Evolutionary conservation across 352 stramenopile genomes (phyloP).

Genomic region (Phytophthora multivora): DNA sequence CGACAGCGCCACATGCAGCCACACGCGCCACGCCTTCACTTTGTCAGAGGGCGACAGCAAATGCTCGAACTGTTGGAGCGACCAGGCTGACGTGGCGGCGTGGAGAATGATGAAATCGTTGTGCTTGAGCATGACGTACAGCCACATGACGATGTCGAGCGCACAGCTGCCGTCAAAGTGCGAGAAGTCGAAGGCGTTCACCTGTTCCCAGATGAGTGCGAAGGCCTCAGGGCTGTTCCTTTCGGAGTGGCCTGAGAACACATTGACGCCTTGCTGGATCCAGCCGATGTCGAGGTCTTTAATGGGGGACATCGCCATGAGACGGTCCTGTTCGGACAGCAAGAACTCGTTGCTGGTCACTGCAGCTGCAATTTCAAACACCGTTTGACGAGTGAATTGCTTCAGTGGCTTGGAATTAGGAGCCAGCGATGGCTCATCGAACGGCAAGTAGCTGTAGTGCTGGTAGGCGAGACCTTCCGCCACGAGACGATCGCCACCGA

Average conservation of each 20-base stretch:
- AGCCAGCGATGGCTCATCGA: slow-evolving; percentile 30
- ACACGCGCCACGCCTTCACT: slow-evolving; percentile 36
- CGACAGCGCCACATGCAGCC: slow-evolving; percentile 41
- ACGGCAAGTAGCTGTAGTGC: slow-evolving; percentile 41
- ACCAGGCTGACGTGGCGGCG: slow-evolving; percentile 44
- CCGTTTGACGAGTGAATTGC: slow-evolving; percentile 28
- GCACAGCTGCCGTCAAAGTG: slow-evolving; percentile 29
- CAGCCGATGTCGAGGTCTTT: slow-evolving; percentile 37
- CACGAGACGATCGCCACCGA: slow-evolving; percentile 37
- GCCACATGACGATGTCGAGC: slow-evolving; percentile 43
- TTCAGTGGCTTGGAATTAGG: slow-evolving; percentile 14
- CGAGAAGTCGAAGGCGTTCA: slow-evolving; percentile 38
- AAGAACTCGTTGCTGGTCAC: slow-evolving; percentile 35
- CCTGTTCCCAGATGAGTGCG: slow-evolving; percentile 23
- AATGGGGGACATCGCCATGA: slow-evolving; percentile 21
- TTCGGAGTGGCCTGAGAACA: slow-evolving; percentile 31
- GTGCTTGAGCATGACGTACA: slow-evolving; percentile 42
- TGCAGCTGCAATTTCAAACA: slow-evolving; percentile 20
- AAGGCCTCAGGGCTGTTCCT: slow-evolving; percentile 33
- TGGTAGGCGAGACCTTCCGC: slow-evolving; percentile 45
- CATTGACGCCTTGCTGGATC: slow-evolving; percentile 39
- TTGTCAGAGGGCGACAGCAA: slow-evolving; percentile 33
- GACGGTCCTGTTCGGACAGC: slow-evolving; percentile 27
- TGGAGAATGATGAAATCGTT: slow-evolving; percentile 51
- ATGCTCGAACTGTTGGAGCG: slow-evolving; percentile 43